Evolutionary conservation across 345 rosid genomes (phyloP), one percentile per base, ranked within the genome.

Genomic region (Populus davidiana): DNA sequence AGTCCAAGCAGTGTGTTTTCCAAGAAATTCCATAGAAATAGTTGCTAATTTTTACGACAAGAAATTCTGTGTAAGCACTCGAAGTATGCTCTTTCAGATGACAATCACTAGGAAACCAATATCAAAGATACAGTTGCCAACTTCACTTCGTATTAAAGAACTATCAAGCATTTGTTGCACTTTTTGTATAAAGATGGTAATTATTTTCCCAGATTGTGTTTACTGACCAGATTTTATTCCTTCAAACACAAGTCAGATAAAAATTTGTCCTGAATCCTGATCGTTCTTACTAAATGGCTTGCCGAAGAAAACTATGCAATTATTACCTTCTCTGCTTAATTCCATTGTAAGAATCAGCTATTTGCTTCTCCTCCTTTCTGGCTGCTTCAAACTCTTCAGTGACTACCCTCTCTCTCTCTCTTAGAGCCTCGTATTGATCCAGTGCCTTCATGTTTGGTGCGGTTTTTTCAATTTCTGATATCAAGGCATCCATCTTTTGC

Each of bases 371-470:
- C 86, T 92, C 95, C 79, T 87, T 93, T 85, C 97, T 92, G 68
- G 93, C 97, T 10, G 85, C 85, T 82, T 92, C 99, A 81, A 87
- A 92, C 86, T 93, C 97, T 83, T 96, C 92, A 80, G 87, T 91
- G 35, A 88, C 96, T 71, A 52, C 80, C 80, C 82, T 92, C 89
- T 96, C 99, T 85, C 87, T 96, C 81, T 88, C 96, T 82, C 81
- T 88, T 74, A 96, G 83, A 77, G 90, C 95, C 86, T 91, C 94
- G 70, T 96, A 96, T 78, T 91, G 99, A 69, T 92, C 98, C 82
- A 96, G 84, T 33, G 99, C 97, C 90, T 92, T 96, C 89, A 96
- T 79, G 85, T 93, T 92, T 36, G 98, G 99, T 74, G 98, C 97
- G 50, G 94, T 93, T 86, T 84, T 93, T 79, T 96, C 98, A 75